These are phyloP conservation scores for Arabidopsis arenosa DNA, from an alignment of 345 rosid genomes.

Conservation along the genomic window DNA sequence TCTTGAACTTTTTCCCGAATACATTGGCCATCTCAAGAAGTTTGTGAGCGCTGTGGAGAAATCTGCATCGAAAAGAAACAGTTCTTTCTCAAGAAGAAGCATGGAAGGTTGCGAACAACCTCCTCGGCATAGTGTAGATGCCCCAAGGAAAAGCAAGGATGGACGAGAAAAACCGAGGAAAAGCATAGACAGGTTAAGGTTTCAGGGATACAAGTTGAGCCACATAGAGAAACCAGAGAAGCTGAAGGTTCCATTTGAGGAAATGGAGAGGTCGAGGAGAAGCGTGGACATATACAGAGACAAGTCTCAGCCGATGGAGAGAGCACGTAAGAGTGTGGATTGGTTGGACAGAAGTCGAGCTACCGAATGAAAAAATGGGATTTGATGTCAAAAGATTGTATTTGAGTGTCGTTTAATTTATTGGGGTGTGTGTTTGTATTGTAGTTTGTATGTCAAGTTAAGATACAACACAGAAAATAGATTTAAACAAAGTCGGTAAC, in stretches of 20 bases:
- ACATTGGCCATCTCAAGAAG: conserved; percentile 89
- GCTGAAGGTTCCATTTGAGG: conserved; percentile 64
- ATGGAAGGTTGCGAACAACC: conserved; percentile 58
- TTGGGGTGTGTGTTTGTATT: conserved; percentile 42
- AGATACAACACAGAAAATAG: neutral
- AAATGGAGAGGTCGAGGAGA: conserved; percentile 85
- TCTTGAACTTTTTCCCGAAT: conserved; percentile 82
- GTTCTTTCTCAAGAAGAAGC: conserved; percentile 62
- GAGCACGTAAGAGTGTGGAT: conserved; percentile 85
- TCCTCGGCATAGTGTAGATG: conserved; percentile 67
- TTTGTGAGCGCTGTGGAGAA: conserved; percentile 81
- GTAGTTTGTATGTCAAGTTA: conserved; percentile 33
- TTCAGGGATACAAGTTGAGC: conserved; percentile 70
- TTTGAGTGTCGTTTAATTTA: conserved; percentile 42
- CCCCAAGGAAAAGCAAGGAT: conserved; percentile 74
- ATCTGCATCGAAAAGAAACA: conserved; percentile 64
- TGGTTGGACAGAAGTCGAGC: conserved; percentile 61
- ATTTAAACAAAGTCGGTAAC: neutral
- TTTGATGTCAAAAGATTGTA: conserved; percentile 33
- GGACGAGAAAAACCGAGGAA: conserved; percentile 73
- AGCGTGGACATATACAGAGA: conserved; percentile 84
- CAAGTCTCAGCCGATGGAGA: conserved; percentile 71
- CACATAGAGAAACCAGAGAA: conserved; percentile 62
- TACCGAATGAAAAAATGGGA: conserved; percentile 11
- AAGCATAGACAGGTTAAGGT: conserved; percentile 62